phyloP scores from a whole-genome alignment of 2,329 filamentous ascomycete species.

The Hawksworthiomyces lignivorus region DNA sequence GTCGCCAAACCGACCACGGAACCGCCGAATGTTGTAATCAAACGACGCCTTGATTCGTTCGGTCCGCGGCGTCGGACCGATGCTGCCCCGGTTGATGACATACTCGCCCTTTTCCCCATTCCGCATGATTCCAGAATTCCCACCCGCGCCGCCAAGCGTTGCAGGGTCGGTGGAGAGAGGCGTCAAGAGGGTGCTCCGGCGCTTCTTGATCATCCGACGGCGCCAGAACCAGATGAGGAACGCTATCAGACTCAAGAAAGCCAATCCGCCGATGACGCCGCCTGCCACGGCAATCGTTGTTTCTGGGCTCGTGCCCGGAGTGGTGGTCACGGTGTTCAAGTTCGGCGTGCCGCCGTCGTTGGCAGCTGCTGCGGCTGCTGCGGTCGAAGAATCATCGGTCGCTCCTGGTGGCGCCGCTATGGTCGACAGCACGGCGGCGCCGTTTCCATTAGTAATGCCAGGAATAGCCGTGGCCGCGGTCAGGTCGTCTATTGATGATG shows the following conservation, averaged over 20 bases:
- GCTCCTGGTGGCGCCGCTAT: slow-evolving; percentile 11
- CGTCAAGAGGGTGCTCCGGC: slow-evolving; percentile 42
- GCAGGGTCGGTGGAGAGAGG: slow-evolving; percentile 32
- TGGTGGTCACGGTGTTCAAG: slow-evolving; percentile 12
- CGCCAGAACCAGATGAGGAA: slow-evolving; percentile 45
- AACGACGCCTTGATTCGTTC: slow-evolving; percentile 33
- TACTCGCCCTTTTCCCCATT: slow-evolving; percentile 27
- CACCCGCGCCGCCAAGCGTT: slow-evolving; percentile 4
- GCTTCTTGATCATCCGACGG: slow-evolving; percentile 32
- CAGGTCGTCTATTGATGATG: background rate
- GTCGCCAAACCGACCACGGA: slow-evolving; percentile 28
- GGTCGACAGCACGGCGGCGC: slow-evolving; percentile 12
- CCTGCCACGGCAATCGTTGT: slow-evolving; percentile 40
- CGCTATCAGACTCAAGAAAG: slow-evolving; percentile 36
- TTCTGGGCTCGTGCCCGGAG: slow-evolving; percentile 19
- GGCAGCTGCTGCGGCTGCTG: slow-evolving; percentile 1
- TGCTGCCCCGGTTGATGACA: slow-evolving; percentile 36
- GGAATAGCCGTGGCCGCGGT: background rate
- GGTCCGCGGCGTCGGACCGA: slow-evolving; percentile 40
- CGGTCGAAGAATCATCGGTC: slow-evolving; percentile 8
- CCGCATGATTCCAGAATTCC: slow-evolving; percentile 12
- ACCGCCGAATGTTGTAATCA: slow-evolving; percentile 26
- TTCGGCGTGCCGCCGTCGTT: slow-evolving; percentile 11
- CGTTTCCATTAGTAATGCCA: slow-evolving; percentile 5
- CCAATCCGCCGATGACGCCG: slow-evolving; percentile 42